phyloP scores from a whole-genome alignment of 2,329 filamentous ascomycete genomes.

The Colletotrichum destructivum region DNA sequence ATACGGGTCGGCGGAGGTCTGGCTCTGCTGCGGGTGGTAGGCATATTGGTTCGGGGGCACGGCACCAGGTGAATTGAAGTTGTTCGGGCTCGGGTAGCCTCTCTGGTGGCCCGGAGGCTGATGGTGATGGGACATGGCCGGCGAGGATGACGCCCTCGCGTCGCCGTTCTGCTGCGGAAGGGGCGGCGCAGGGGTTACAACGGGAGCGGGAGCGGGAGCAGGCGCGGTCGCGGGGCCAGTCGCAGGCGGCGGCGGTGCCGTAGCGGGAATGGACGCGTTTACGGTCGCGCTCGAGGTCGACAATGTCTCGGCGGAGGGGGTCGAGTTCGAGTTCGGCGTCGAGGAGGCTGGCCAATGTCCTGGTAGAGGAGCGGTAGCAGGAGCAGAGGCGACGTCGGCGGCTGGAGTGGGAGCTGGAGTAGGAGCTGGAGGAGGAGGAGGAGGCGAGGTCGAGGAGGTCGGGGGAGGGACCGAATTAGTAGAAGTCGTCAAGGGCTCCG shows the following conservation, averaged over 20 bases:
- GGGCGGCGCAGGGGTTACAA: conserved; percentile 9
- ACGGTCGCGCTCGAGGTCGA: conserved; percentile 26
- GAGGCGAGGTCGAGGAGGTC: conserved; percentile 30
- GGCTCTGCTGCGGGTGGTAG: conserved; percentile 44
- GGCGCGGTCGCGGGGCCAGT: conserved; percentile 15
- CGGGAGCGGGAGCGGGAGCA: conserved; percentile 7
- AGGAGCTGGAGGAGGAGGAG: conserved; percentile 19
- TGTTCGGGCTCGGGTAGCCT: conserved; percentile 43
- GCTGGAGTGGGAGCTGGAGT: background rate
- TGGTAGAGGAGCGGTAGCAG: background rate
- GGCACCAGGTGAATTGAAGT: conserved; percentile 35
- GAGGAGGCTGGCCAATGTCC: conserved; percentile 9
- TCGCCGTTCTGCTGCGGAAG: conserved; percentile 40
- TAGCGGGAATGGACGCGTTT: conserved; percentile 22
- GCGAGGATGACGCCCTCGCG: conserved; percentile 42
- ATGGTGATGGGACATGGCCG: conserved; percentile 45
- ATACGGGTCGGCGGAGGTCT: conserved; percentile 53
- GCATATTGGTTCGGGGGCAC: conserved; percentile 39
- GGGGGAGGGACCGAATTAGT: conserved; percentile 40
- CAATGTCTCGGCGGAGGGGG: background rate
- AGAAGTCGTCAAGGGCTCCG: conserved; percentile 35
- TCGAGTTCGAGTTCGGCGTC: conserved; percentile 31
- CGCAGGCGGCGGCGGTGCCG: conserved; percentile 4
- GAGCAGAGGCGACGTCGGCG: background rate
- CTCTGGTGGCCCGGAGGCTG: conserved; percentile 42